These are phyloP conservation scores for Metschnikowia baotianmanensis DNA, from an alignment of 805 yeast genomes.

Conservation along the genomic window DNA sequence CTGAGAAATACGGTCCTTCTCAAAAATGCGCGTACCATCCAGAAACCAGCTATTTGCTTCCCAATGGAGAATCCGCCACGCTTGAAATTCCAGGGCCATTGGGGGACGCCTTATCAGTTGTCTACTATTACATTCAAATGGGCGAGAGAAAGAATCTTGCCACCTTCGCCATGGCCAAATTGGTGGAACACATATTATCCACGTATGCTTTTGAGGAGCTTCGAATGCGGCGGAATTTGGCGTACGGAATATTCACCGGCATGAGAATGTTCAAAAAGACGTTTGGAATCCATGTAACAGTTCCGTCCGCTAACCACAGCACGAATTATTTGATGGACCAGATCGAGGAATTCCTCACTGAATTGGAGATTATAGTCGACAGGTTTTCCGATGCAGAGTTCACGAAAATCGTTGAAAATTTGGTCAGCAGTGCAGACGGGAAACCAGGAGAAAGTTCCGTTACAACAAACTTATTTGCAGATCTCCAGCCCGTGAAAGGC, in stretches of 20 bases:
- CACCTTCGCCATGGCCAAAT: slow-evolving; percentile 40
- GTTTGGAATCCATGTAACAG: slow-evolving; percentile 55
- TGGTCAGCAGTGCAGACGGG: slow-evolving; percentile 11
- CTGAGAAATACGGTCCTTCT: too few relatives aligned
- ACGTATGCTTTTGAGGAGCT: slow-evolving; percentile 45
- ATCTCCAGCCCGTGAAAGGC: slow-evolving; percentile 25
- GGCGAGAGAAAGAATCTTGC: slow-evolving; percentile 42
- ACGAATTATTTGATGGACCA: slow-evolving; percentile 42
- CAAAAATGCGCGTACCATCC: neutral
- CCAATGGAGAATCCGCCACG: neutral
- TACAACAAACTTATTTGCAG: slow-evolving; percentile 25
- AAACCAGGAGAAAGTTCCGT: slow-evolving; percentile 16
- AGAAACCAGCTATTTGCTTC: slow-evolving; percentile 5
- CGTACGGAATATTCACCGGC: slow-evolving; percentile 62
- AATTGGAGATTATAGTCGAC: slow-evolving; percentile 36
- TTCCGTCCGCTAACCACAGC: slow-evolving; percentile 49
- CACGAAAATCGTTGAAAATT: slow-evolving; percentile 8
- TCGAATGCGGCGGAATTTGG: slow-evolving; percentile 56
- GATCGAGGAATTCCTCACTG: slow-evolving; percentile 47
- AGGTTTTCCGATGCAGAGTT: slow-evolving; percentile 32
- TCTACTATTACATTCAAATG: slow-evolving; percentile 55
- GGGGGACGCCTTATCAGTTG: slow-evolving; percentile 23
- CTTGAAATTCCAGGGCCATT: slow-evolving; percentile 3
- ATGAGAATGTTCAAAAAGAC: slow-evolving; percentile 48
- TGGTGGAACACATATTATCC: slow-evolving; percentile 48